A percentile compares a stretch with the other conserved stretches of the same genome.
These are phyloP conservation scores for Lactifluus piperatus DNA, from an alignment of 768 basidiomycete species.

Conservation along the genomic window DNA sequence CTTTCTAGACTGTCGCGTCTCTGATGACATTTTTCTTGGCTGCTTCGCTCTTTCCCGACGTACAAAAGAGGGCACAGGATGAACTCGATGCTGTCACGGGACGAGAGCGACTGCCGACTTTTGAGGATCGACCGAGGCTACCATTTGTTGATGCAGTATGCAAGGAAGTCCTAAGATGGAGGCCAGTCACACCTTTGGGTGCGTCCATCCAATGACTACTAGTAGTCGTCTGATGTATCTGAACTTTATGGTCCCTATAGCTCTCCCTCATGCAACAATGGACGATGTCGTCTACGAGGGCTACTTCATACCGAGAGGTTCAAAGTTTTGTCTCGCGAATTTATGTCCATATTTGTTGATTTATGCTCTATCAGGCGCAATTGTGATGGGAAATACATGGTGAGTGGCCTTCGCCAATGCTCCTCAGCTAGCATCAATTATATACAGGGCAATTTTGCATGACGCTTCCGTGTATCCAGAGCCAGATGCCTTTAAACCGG, in stretches of 20 bases:
- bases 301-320: slow-evolving; percentile 8
- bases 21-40: background rate
- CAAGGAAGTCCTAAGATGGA: slow-evolving; percentile 20
- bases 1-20: background rate
- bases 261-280: background rate
- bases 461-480: background rate
- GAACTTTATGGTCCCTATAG: background rate
- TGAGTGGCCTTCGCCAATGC: background rate
- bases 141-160: slow-evolving; percentile 21
- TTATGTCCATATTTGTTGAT: background rate
- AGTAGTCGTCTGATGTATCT: background rate
- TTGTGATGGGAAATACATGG: slow-evolving; percentile 3
- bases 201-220: background rate
- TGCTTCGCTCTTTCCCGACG: slow-evolving; percentile 15
- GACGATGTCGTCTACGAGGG: slow-evolving; percentile 3
- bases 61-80: slow-evolving; percentile 16
- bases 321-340: background rate
- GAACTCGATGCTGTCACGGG: slow-evolving; percentile 22
- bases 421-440: background rate
- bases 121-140: slow-evolving; percentile 18
- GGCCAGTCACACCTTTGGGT: slow-evolving; percentile 11
- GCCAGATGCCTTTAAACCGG: slow-evolving; percentile 6
- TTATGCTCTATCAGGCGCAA: background rate
- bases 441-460: slow-evolving; percentile 1
- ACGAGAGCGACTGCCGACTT: slow-evolving; percentile 15